Evolutionary conservation across 768 basidiomycete species (phyloP).

Genomic region (Macrolepiota dolichaula): DNA sequence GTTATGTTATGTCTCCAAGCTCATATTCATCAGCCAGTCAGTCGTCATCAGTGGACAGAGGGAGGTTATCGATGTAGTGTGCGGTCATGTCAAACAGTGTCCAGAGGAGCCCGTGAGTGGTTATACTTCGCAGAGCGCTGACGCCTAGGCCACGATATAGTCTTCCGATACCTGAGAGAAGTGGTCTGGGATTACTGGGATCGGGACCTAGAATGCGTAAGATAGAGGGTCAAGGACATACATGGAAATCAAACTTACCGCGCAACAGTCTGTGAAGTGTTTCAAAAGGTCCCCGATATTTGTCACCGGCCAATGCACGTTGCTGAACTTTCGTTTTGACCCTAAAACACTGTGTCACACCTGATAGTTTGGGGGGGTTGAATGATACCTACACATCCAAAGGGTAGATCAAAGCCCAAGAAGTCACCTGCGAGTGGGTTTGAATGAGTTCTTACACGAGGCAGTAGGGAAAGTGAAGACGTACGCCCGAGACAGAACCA

Average conservation of each 20-base stretch:
- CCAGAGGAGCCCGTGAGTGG: conserved; percentile 93
- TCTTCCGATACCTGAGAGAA: conserved; percentile 72
- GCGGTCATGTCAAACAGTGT: conserved; percentile 85
- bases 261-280: conserved; percentile 78
- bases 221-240: neutral
- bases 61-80: conserved; percentile 63
- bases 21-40: neutral
- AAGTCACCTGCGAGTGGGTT: conserved; percentile 48
- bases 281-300: conserved; percentile 64
- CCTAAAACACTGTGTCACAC: conserved; percentile 31
- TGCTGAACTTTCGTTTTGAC: conserved; percentile 97
- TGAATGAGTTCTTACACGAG: conserved; percentile 29
- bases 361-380: neutral
- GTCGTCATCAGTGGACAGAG: neutral
- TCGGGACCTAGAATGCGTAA: conserved; percentile 59
- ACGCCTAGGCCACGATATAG: conserved; percentile 95
- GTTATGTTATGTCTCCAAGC: neutral
- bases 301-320: conserved; percentile 78
- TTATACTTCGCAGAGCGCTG: conserved; percentile 87
- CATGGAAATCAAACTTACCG: conserved; percentile 40
- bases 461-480: conserved; percentile 23
- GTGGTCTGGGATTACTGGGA: conserved; percentile 69
- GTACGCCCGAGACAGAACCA: conserved; percentile 85
- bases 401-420: conserved; percentile 91
- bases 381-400: conserved; percentile 73